A percentile compares a stretch with the other conserved stretches of the same genome.
Evolutionary conservation across 352 stramenopile genomes (phyloP).

Genomic region (Phytophthora crassamura): DNA sequence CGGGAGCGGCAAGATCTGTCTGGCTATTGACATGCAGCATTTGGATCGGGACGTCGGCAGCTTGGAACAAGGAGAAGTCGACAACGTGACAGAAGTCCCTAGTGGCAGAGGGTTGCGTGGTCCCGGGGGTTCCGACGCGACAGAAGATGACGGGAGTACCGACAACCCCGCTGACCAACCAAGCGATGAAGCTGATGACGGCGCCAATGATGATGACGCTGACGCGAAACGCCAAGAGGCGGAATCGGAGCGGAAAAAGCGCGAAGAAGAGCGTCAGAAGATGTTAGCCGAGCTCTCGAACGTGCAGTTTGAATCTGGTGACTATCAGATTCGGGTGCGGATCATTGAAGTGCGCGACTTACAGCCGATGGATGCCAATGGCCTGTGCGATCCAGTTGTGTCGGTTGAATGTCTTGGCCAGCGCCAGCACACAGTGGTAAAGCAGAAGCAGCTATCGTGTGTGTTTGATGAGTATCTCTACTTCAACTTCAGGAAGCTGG

Average conservation of each 20-base stretch:
- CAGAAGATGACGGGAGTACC: slow-evolving; percentile 28
- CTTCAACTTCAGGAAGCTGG: slow-evolving; percentile 87
- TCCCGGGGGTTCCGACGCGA: slow-evolving; percentile 13
- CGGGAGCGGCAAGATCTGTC: slow-evolving; percentile 64
- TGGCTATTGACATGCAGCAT: slow-evolving; percentile 65
- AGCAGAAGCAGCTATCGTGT: slow-evolving; percentile 84
- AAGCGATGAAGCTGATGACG: slow-evolving; percentile 42
- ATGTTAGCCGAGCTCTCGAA: slow-evolving; percentile 78
- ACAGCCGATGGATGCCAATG: slow-evolving; percentile 88
- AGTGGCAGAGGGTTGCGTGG: slow-evolving; percentile 45
- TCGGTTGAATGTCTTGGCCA: slow-evolving; percentile 86
- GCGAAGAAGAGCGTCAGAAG: slow-evolving; percentile 75
- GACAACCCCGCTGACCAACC: slow-evolving; percentile 42
- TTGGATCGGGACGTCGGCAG: slow-evolving; percentile 60
- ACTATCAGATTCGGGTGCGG: slow-evolving; percentile 88
- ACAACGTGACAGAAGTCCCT: slow-evolving; percentile 66
- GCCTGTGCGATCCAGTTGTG: slow-evolving; percentile 89
- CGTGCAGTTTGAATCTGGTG: slow-evolving; percentile 78
- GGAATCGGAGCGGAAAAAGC: slow-evolving; percentile 65
- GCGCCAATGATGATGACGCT: slow-evolving; percentile 41
- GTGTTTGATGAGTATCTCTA: slow-evolving; percentile 93
- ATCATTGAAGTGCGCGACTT: slow-evolving; percentile 93
- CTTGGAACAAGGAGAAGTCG: slow-evolving; percentile 75
- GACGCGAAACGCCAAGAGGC: slow-evolving; percentile 46
- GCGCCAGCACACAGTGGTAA: slow-evolving; percentile 79